Percentiles rank a stretch among this genome's conserved stretches.
Evolutionary conservation across 495 filamentous ascomycete species (phyloP).

Genomic region (Neurospora sp.): DNA sequence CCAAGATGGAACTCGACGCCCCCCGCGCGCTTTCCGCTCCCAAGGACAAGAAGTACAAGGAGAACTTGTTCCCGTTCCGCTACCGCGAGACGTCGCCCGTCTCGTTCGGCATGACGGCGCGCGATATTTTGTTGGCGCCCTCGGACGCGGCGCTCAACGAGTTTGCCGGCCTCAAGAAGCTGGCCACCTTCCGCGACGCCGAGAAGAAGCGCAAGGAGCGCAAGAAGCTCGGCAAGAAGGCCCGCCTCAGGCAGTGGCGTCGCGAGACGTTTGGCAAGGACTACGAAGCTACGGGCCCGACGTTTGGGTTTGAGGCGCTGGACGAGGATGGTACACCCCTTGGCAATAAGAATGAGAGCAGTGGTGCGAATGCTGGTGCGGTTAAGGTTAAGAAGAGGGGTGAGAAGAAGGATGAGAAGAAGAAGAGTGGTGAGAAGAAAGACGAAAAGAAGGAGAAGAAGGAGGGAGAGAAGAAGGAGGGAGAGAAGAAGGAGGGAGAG

Average conservation of each 20-base stretch:
- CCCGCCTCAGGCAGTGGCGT: conserved; percentile 78
- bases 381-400: conserved; percentile 1
- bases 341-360: conserved; percentile 2
- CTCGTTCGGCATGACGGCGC: conserved; percentile 76
- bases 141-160: conserved; percentile 79
- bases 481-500: conserved; percentile 1
- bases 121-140: conserved; percentile 81
- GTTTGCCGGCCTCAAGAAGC: conserved; percentile 88
- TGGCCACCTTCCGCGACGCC: conserved; percentile 75
- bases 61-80: conserved; percentile 46
- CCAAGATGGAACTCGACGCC: conserved; percentile 62
- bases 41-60: conserved; percentile 9
- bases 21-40: conserved; percentile 40
- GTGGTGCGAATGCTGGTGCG: conserved; percentile 11
- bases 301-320: conserved; percentile 32
- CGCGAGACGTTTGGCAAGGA: conserved; percentile 80
- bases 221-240: conserved; percentile 85
- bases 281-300: conserved; percentile 37
- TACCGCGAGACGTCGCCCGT: conserved; percentile 91
- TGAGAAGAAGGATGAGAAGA: not conserved
- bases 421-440: conserved; percentile 27
- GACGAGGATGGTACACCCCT: not conserved
- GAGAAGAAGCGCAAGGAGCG: conserved; percentile 83
- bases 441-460: conserved; percentile 40
- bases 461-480: conserved; percentile 24